phyloP scores from a whole-genome alignment of 2,329 filamentous ascomycete genomes.

The Epichloe coenophiala region DNA sequence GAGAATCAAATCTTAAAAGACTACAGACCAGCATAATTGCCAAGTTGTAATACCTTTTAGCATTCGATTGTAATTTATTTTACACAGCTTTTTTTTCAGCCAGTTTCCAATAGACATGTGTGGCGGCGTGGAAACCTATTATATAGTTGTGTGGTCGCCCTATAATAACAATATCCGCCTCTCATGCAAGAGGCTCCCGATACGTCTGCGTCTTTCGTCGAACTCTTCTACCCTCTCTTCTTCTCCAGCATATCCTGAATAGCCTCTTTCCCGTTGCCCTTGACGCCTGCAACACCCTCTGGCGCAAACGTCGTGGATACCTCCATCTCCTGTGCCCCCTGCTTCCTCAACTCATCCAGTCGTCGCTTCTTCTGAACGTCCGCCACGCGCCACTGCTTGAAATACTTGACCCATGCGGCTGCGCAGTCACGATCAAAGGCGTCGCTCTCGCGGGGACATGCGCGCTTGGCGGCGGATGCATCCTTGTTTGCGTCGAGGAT shows the following conservation, averaged over 20 bases:
- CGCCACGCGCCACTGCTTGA: conserved; percentile 91
- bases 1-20: too few species aligned
- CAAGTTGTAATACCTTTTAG: neutral
- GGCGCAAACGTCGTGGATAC: conserved; percentile 25
- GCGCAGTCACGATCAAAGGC: conserved; percentile 79
- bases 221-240: conserved; percentile 15
- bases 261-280: conserved; percentile 21
- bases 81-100: neutral
- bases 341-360: conserved; percentile 58
- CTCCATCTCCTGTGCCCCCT: conserved; percentile 53
- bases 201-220: too few species aligned
- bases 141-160: neutral
- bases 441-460: conserved; percentile 26
- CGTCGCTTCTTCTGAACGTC: conserved; percentile 77
- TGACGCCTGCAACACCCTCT: conserved; percentile 17
- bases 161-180: too few species aligned
- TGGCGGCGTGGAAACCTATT: neutral
- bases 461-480: conserved; percentile 22
- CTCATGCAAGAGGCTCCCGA: too few species aligned
- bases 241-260: conserved; percentile 27
- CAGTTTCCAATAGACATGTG: neutral
- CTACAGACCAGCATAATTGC: neutral
- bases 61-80: neutral
- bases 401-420: conserved; percentile 91
- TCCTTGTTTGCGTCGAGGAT: conserved; percentile 56